A percentile compares a stretch with the other conserved stretches of the same genome.
Evolutionary conservation across 2,329 filamentous ascomycete species (phyloP).

Genomic region (Colletotrichum scovillei): DNA sequence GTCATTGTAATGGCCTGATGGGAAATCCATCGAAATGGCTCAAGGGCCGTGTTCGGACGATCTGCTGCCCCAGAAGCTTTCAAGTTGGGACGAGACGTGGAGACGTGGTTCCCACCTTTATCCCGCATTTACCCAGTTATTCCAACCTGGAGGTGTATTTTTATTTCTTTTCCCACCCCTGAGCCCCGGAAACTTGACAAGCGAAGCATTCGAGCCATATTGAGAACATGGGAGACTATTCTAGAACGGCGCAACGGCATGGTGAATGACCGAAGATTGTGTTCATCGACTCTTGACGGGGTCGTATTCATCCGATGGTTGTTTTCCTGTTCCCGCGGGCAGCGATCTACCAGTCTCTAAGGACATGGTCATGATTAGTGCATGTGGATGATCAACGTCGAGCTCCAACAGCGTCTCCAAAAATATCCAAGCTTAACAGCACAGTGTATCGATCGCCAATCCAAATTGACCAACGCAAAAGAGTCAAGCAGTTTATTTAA

Average conservation of each 20-base stretch:
- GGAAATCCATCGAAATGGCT: neutral
- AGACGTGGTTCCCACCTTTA: neutral
- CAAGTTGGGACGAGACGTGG: constrained; percentile 5
- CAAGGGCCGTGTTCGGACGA: constrained; percentile 9
- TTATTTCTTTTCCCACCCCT: neutral
- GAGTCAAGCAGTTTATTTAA: neutral
- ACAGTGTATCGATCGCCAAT: neutral
- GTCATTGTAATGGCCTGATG: neutral
- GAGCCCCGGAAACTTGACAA: neutral
- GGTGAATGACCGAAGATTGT: neutral
- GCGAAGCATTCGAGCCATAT: neutral
- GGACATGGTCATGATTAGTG: too few species aligned
- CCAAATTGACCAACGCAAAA: neutral
- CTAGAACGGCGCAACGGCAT: neutral
- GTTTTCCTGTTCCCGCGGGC: neutral
- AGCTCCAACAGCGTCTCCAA: neutral
- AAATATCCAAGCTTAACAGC: neutral
- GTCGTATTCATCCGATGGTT: neutral
- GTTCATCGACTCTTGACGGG: neutral
- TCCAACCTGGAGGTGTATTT: constrained; percentile 5
- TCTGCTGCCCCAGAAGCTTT: neutral
- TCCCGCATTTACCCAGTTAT: neutral
- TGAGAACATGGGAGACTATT: neutral
- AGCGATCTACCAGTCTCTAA: neutral
- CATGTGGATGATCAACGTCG: too few species aligned